Evolutionary conservation across 805 yeast genomes (phyloP).

Genomic region (Candida qinlingensis): DNA sequence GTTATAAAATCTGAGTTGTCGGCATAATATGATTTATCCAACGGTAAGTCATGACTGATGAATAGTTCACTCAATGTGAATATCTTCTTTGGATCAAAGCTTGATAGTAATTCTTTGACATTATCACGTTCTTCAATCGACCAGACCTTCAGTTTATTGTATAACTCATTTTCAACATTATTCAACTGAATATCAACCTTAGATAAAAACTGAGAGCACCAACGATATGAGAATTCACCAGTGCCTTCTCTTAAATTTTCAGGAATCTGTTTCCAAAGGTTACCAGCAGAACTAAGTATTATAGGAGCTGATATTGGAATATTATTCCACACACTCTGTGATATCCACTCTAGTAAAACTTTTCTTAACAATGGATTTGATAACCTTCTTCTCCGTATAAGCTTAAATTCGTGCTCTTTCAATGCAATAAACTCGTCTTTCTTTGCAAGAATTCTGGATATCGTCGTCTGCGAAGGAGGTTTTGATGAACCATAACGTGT

Average conservation of each 20-base stretch:
- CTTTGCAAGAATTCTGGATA: conserved; percentile 53
- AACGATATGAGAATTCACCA: conserved; percentile 59
- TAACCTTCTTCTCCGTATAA: conserved; percentile 40
- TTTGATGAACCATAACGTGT: conserved; percentile 43
- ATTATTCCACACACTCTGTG: conserved; percentile 62
- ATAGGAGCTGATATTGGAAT: conserved; percentile 62
- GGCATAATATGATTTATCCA: conserved; percentile 48
- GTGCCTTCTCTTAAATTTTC: conserved; percentile 50
- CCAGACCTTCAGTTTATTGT: conserved; percentile 52
- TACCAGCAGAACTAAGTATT: conserved; percentile 55
- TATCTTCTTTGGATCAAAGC: conserved; percentile 45
- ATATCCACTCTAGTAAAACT: conserved; percentile 65
- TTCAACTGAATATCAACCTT: conserved; percentile 47
- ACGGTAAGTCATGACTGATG: conserved; percentile 52
- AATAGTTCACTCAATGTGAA: conserved; percentile 59
- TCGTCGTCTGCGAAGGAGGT: conserved; percentile 65
- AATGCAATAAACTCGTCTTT: conserved; percentile 47
- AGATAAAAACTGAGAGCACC: conserved; percentile 43
- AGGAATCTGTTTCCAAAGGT: conserved; percentile 60
- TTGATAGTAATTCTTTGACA: conserved; percentile 39
- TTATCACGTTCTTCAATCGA: conserved; percentile 49
- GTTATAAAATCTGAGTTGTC: conserved; percentile 41
- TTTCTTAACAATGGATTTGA: conserved; percentile 52
- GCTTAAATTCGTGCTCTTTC: conserved; percentile 46
- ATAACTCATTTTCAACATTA: conserved; percentile 40